A percentile compares a stretch with the other conserved stretches of the same genome.
phyloP scores from a whole-genome alignment of 352 stramenopile species.

The Globisporangium megalacanthum region DNA sequence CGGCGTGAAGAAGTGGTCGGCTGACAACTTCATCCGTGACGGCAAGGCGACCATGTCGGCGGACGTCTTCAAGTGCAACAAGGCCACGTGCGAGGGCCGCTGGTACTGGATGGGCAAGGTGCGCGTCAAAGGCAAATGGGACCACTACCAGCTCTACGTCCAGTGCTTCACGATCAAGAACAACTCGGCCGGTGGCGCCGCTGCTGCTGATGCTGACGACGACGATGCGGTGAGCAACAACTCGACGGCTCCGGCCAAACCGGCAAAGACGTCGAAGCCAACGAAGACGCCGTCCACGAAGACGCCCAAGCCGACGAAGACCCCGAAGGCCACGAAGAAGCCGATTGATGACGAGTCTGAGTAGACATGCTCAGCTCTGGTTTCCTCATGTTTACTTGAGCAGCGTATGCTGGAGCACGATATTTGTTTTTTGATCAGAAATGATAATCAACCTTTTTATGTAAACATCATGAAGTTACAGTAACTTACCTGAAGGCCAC shows the following conservation, averaged over 20 bases:
- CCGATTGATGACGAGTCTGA: neutral
- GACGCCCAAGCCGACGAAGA: slow-evolving; percentile 6
- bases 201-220: neutral
- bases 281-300: neutral
- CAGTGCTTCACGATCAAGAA: slow-evolving; percentile 20
- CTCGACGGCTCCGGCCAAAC: neutral
- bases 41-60: slow-evolving; percentile 11
- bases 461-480: too few species aligned
- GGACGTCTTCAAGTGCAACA: slow-evolving; percentile 15
- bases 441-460: too few species aligned
- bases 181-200: slow-evolving; percentile 7
- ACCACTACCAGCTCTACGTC: slow-evolving; percentile 23
- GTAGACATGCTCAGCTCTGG: neutral
- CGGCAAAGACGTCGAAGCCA: neutral
- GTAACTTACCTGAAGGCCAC: too few species aligned
- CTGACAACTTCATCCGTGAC: slow-evolving; percentile 18
- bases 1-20: slow-evolving; percentile 14
- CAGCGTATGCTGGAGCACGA: too few species aligned
- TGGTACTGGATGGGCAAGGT: slow-evolving; percentile 24
- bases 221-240: neutral
- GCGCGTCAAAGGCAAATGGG: slow-evolving; percentile 18
- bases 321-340: slow-evolving; percentile 2
- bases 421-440: too few species aligned
- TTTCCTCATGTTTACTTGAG: too few species aligned
- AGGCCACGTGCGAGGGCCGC: slow-evolving; percentile 15